phyloP scores from a whole-genome alignment of 768 basidiomycete species.

The Suillus lakei region DNA sequence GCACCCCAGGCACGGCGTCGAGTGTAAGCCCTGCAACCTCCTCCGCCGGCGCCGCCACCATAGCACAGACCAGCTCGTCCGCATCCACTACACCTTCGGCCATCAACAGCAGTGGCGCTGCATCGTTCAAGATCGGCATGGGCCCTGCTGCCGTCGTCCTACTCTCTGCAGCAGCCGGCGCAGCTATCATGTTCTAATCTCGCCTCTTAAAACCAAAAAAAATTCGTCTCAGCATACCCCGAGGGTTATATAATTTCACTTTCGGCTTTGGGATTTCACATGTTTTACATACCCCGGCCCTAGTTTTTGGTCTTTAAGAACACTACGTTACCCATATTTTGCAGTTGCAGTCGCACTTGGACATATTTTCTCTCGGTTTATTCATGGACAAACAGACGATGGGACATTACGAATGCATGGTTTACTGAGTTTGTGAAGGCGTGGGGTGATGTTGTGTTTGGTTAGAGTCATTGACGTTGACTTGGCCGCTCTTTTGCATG shows the following conservation, averaged over 20 bases:
- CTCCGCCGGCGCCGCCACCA: slow-evolving; percentile 21
- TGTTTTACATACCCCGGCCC: slow-evolving; percentile 12
- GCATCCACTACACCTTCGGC: slow-evolving; percentile 27
- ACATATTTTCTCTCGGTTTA: slow-evolving; percentile 16
- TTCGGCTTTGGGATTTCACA: slow-evolving; percentile 9
- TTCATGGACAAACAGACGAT: neutral
- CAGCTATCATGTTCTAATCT: slow-evolving; percentile 48
- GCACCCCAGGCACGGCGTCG: neutral
- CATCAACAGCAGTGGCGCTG: slow-evolving; percentile 30
- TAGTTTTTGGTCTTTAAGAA: slow-evolving; percentile 12
- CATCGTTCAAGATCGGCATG: slow-evolving; percentile 36
- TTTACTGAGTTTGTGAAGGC: neutral
- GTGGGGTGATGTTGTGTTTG: slow-evolving; percentile 2
- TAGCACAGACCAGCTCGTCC: slow-evolving; percentile 16
- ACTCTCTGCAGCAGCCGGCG: slow-evolving; percentile 55
- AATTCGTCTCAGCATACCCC: neutral
- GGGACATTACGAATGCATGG: slow-evolving; percentile 24
- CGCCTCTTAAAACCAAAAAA: slow-evolving; percentile 15
- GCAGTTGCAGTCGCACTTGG: slow-evolving; percentile 17
- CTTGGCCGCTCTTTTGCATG: slow-evolving; percentile 11
- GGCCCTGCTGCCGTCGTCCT: slow-evolving; percentile 41
- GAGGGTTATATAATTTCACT: slow-evolving; percentile 5
- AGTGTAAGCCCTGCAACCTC: neutral
- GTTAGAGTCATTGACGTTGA: neutral
- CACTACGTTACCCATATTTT: neutral